phyloP scores from a whole-genome alignment of 352 stramenopile species.

The Phytophthora pinifolia region DNA sequence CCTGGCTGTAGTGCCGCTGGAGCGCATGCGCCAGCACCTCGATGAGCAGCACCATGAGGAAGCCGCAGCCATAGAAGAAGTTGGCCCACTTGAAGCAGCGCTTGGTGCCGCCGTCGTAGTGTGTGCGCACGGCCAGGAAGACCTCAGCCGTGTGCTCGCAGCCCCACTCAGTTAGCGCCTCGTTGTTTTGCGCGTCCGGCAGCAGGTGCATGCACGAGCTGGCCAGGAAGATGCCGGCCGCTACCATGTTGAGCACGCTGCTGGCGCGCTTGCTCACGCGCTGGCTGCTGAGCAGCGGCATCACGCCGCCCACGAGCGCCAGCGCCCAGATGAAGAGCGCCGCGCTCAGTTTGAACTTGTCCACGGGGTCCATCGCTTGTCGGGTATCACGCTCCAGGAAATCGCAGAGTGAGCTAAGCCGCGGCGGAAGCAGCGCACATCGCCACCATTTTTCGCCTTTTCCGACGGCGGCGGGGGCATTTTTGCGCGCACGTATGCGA shows the following conservation, averaged over 20 bases:
- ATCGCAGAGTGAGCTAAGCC: slow-evolving; percentile 19
- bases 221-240: slow-evolving; percentile 77
- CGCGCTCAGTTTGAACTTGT: slow-evolving; percentile 68
- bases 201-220: slow-evolving; percentile 82
- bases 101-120: slow-evolving; percentile 32
- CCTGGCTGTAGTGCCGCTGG: slow-evolving; percentile 43
- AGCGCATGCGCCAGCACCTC: slow-evolving; percentile 69
- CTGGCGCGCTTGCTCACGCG: slow-evolving; percentile 38
- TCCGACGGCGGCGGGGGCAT: slow-evolving; percentile 20
- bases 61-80: slow-evolving; percentile 80
- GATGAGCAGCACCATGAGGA: slow-evolving; percentile 73
- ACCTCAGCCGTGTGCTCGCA: slow-evolving; percentile 45
- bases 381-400: slow-evolving; percentile 2
- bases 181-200: slow-evolving; percentile 70
- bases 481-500: not conserved
- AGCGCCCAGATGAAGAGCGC: slow-evolving; percentile 58
- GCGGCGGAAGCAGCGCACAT: not conserved
- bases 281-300: slow-evolving; percentile 47
- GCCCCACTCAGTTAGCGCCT: slow-evolving; percentile 44
- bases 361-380: slow-evolving; percentile 41
- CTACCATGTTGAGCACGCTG: slow-evolving; percentile 82
- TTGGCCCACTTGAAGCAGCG: slow-evolving; percentile 75
- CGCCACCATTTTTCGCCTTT: slow-evolving; percentile 14
- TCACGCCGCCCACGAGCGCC: slow-evolving; percentile 53
- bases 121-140: slow-evolving; percentile 32